A percentile compares a stretch with the other conserved stretches of the same genome.
These are phyloP conservation scores for Neonectria magnoliae DNA, from an alignment of 2,329 filamentous ascomycete genomes.

Conservation along the genomic window DNA sequence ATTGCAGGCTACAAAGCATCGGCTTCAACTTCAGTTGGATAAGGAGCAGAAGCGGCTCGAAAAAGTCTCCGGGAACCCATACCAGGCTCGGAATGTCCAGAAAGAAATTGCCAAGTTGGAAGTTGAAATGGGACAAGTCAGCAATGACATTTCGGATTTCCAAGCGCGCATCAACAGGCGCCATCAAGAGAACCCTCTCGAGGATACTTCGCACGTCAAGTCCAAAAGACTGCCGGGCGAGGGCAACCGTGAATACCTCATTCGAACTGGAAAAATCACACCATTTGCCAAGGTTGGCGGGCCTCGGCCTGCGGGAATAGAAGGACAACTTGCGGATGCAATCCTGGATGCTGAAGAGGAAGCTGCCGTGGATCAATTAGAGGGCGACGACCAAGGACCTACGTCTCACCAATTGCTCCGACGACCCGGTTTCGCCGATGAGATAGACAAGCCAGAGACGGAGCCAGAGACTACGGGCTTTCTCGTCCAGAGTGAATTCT, in stretches of 20 bases:
- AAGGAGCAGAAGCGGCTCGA: slow-evolving; percentile 60
- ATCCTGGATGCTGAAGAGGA: slow-evolving; percentile 86
- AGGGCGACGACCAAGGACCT: slow-evolving; percentile 56
- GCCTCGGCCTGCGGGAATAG: slow-evolving; percentile 67
- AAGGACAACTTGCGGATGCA: slow-evolving; percentile 78
- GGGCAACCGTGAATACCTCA: slow-evolving; percentile 86
- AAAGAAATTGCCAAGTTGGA: slow-evolving; percentile 74
- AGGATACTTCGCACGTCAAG: slow-evolving; percentile 55
- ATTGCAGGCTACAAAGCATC: slow-evolving; percentile 62
- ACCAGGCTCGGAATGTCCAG: slow-evolving; percentile 66
- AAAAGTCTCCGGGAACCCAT: slow-evolving; percentile 55
- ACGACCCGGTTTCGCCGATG: slow-evolving; percentile 73
- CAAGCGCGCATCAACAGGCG: slow-evolving; percentile 82
- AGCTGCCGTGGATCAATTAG: slow-evolving; percentile 55
- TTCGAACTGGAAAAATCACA: slow-evolving; percentile 96
- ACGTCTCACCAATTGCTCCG: slow-evolving; percentile 78
- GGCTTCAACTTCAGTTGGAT: slow-evolving; percentile 72
- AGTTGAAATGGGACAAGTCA: slow-evolving; percentile 70
- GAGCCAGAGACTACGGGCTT: slow-evolving; percentile 32
- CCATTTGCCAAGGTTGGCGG: slow-evolving; percentile 86
- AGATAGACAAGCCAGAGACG: slow-evolving; percentile 36
- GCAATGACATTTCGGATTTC: slow-evolving; percentile 82
- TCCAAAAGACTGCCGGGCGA: slow-evolving; percentile 78
- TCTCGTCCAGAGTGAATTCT: slow-evolving; percentile 63
- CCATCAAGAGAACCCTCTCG: slow-evolving; percentile 62